A percentile compares a stretch with the other conserved stretches of the same genome.
Conservation (phyloP, 2,329 filamentous ascomycete species). For the Lachnellula occidentalis region DNA sequence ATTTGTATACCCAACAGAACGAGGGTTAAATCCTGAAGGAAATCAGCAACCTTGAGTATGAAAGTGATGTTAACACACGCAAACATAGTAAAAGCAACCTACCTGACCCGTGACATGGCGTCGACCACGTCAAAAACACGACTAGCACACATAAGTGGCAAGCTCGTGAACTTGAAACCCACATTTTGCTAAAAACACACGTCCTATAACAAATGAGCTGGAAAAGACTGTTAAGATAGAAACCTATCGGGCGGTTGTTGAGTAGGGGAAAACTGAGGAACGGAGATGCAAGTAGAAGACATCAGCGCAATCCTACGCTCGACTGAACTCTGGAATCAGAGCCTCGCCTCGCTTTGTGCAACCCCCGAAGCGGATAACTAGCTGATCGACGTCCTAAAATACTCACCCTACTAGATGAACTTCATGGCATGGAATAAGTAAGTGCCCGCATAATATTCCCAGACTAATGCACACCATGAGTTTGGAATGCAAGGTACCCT, state of each 20-base stretch:
- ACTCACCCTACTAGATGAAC: neutral
- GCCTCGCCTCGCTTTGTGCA: neutral
- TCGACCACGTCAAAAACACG: neutral
- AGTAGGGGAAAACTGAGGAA: neutral
- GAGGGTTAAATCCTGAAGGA: neutral
- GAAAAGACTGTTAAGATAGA: neutral
- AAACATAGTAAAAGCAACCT: neutral
- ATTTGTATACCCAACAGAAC: neutral
- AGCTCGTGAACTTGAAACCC: neutral
- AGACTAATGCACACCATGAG: neutral
- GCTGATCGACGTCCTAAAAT: neutral
- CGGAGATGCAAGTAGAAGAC: neutral
- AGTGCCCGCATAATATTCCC: neutral
- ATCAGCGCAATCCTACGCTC: neutral
- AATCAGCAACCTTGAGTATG: neutral
- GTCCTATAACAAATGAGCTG: neutral
- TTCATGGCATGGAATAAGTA: neutral
- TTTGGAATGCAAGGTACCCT: neutral
- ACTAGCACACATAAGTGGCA: neutral
- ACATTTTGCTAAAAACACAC: neutral
- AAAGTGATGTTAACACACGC: neutral
- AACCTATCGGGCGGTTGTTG: neutral
- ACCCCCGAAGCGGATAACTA: neutral
- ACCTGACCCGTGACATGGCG: neutral
- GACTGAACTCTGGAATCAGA: neutral